A percentile compares a stretch with the other conserved stretches of the same genome.
Conservation (phyloP, 208 protist species). For the Leishmania tropica region DNA sequence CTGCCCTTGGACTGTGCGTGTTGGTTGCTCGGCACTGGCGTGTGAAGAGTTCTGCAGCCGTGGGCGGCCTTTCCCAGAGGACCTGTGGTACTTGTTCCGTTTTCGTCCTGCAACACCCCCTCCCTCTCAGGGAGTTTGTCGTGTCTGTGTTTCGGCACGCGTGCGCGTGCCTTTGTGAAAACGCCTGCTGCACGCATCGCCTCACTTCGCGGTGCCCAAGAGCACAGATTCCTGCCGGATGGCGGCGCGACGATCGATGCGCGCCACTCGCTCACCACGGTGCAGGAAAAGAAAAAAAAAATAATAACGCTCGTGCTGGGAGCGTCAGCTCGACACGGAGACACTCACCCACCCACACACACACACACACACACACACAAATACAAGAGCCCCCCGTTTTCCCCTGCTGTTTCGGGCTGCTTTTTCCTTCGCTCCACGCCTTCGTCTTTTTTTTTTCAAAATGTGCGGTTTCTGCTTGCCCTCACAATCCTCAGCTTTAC, state of each 20-base stretch:
- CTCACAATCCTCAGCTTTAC: neutral
- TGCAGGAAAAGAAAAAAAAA: too few species aligned
- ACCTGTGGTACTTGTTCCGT: neutral
- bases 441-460: neutral
- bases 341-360: too few species aligned
- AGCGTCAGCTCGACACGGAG: neutral
- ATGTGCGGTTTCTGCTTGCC: neutral
- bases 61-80: neutral
- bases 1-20: constrained; percentile 13
- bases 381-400: neutral
- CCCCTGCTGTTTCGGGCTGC: neutral
- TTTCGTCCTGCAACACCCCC: neutral
- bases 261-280: neutral
- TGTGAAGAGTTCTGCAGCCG: neutral
- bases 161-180: neutral
- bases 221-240: neutral
- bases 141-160: neutral
- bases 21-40: neutral
- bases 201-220: neutral
- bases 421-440: neutral
- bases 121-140: neutral
- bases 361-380: neutral
- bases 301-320: neutral
- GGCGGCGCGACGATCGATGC: neutral
- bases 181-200: neutral